These are phyloP conservation scores for Boletus sp. DNA, from an alignment of 768 basidiomycete species.

Conservation along the genomic window DNA sequence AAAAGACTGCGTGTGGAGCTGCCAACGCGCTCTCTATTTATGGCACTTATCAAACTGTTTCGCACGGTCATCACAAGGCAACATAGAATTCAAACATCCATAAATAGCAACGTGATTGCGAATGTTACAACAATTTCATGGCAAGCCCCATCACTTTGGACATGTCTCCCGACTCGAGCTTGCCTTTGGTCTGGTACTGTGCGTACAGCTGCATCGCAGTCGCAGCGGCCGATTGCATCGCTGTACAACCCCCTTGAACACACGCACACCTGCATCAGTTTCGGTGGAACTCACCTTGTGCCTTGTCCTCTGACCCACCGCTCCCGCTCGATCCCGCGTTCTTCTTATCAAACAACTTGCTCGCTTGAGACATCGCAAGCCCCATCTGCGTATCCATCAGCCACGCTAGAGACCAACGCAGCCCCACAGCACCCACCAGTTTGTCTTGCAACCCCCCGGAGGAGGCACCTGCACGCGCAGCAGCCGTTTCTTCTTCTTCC, in stretches of 20 bases:
- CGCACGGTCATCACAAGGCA: background rate
- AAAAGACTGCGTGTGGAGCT: background rate
- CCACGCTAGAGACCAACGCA: background rate
- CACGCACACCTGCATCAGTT: no score
- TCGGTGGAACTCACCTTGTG: constrained; percentile 29
- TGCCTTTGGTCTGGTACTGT: constrained; percentile 24
- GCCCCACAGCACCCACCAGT: constrained; percentile 17
- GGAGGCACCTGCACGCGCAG: constrained; percentile 1
- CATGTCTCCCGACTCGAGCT: constrained; percentile 32
- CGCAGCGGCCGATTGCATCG: constrained; percentile 32
- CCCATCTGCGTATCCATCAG: constrained; percentile 17
- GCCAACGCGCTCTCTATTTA: constrained; percentile 4
- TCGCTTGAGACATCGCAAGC: constrained; percentile 32
- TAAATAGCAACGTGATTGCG: no score
- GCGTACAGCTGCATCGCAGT: constrained; percentile 28
- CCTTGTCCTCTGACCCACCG: constrained; percentile 21
- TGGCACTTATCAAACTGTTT: background rate
- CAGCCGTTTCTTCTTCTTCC: constrained; percentile 2
- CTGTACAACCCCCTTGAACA: constrained; percentile 6
- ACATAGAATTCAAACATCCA: no score
- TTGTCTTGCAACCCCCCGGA: constrained; percentile 29
- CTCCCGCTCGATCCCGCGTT: constrained; percentile 14
- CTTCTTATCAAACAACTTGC: constrained; percentile 34
- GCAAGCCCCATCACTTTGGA: constrained; percentile 23
- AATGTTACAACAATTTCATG: constrained; percentile 24